Conservation (phyloP, 2,329 filamentous ascomycete genomes). For the Cladosporium sphaerospermum region DNA sequence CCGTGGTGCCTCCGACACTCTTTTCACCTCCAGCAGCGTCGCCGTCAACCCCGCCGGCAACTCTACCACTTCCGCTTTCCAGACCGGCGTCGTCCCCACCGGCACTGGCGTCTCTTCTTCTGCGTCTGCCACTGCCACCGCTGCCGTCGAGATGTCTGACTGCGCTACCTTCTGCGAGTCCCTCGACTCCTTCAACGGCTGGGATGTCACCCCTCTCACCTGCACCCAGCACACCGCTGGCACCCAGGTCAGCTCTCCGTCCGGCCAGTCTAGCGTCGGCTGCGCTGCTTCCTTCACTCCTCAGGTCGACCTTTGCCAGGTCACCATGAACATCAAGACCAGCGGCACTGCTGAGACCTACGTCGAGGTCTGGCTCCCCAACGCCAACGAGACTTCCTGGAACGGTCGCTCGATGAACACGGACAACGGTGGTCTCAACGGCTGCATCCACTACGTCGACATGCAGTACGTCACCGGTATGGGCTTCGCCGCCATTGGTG, state of each 20-base stretch:
- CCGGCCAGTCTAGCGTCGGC: slow-evolving; percentile 8
- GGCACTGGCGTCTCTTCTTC: slow-evolving; percentile 1
- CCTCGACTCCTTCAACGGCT: slow-evolving; percentile 9
- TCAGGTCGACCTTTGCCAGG: slow-evolving; percentile 35
- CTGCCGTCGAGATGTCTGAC: slow-evolving; percentile 4
- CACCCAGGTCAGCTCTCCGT: slow-evolving; percentile 1
- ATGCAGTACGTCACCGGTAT: slow-evolving; percentile 27
- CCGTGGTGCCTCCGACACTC: not conserved
- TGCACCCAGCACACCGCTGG: slow-evolving; percentile 8
- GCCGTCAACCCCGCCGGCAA: not conserved
- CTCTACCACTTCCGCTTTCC: not conserved
- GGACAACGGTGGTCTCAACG: slow-evolving; percentile 31
- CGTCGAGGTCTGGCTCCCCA: slow-evolving; percentile 43
- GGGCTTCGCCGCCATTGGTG: slow-evolving; percentile 30
- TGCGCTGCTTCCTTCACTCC: slow-evolving; percentile 23
- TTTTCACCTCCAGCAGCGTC: slow-evolving; percentile 2
- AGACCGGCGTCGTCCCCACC: not conserved
- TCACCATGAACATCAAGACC: slow-evolving; percentile 36
- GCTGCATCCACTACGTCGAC: slow-evolving; percentile 29
- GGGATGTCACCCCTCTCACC: slow-evolving; percentile 11
- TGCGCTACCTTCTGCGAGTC: slow-evolving; percentile 12
- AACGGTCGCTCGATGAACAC: slow-evolving; percentile 31
- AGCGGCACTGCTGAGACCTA: slow-evolving; percentile 35
- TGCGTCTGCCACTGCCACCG: not conserved
- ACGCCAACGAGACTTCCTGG: slow-evolving; percentile 25